Evolutionary conservation across 805 yeast species (phyloP).

Genomic region (Ogataea paraovalis): DNA sequence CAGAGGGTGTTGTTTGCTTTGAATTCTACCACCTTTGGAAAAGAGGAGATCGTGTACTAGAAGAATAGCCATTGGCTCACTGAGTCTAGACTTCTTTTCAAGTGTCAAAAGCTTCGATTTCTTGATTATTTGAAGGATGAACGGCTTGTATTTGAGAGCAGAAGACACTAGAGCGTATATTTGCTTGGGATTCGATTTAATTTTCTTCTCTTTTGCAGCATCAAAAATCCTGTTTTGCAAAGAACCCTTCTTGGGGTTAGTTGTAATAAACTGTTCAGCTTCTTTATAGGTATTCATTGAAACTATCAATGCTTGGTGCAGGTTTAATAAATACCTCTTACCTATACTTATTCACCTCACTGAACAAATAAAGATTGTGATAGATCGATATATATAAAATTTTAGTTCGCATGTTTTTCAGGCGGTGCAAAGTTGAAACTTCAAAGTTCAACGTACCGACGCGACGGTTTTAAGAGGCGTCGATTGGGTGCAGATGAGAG

Average conservation of each 20-base stretch:
- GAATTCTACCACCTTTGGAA: slow-evolving; percentile 73
- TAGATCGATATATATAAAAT: too few species aligned
- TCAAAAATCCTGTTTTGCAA: slow-evolving; percentile 50
- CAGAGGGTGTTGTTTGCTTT: slow-evolving; percentile 82
- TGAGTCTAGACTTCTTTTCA: slow-evolving; percentile 44
- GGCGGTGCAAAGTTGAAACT: slow-evolving; percentile 16
- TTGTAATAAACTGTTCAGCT: slow-evolving; percentile 37
- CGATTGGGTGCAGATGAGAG: too few species aligned
- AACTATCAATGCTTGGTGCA: too few species aligned
- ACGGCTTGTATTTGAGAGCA: slow-evolving; percentile 66
- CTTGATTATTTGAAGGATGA: slow-evolving; percentile 57
- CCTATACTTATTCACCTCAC: too few species aligned
- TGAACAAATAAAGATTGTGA: too few species aligned
- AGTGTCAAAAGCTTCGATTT: slow-evolving; percentile 61
- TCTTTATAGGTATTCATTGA: slow-evolving; percentile 39
- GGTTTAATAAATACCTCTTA: too few species aligned
- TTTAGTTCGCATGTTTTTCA: not conserved
- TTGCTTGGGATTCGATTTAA: slow-evolving; percentile 75
- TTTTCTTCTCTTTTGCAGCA: slow-evolving; percentile 41
- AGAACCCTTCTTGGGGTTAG: slow-evolving; percentile 46
- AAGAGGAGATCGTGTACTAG: slow-evolving; percentile 80
- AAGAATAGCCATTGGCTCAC: slow-evolving; percentile 52
- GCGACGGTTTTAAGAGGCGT: too few species aligned
- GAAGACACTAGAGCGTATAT: slow-evolving; percentile 80
- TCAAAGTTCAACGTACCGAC: too few species aligned